phyloP scores from a whole-genome alignment of 1,284 basidiomycete genomes.

The Bjerkandera adusta region DNA sequence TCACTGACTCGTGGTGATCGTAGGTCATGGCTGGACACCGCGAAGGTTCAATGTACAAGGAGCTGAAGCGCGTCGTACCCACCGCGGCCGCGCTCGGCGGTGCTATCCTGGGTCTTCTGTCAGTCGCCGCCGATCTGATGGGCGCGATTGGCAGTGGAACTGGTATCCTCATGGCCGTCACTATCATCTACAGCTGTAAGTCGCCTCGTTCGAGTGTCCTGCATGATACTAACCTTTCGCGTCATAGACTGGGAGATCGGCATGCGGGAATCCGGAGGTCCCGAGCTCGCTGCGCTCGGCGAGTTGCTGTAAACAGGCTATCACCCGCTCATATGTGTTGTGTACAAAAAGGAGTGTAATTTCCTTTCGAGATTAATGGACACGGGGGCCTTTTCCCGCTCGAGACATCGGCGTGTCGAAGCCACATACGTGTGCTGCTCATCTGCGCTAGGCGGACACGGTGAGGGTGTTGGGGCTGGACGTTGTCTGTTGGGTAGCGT shows the following conservation, averaged over 20 bases:
- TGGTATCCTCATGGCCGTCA: conserved; percentile 97
- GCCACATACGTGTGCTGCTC: too few species aligned
- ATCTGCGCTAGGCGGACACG: too few species aligned
- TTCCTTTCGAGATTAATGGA: too few species aligned
- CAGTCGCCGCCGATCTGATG: conserved; percentile 95
- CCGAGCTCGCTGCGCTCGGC: conserved; percentile 72
- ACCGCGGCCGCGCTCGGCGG: conserved; percentile 98
- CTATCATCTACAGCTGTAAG: conserved; percentile 94
- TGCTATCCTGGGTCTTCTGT: conserved; percentile 90
- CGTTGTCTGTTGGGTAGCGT: too few species aligned
- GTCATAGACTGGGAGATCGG: conserved; percentile 73
- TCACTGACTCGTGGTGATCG: neutral
- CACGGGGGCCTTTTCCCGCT: too few species aligned
- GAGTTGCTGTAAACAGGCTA: conserved; percentile 55
- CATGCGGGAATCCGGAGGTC: conserved; percentile 73
- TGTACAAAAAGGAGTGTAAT: too few species aligned
- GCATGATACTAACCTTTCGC: neutral
- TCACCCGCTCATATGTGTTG: too few species aligned
- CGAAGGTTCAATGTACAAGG: conserved; percentile 98
- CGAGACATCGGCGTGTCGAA: too few species aligned
- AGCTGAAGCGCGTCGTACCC: conserved; percentile 96
- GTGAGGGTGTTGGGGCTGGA: too few species aligned
- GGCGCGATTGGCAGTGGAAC: conserved; percentile 97
- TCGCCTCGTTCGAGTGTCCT: conserved; percentile 15
- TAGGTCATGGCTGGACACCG: conserved; percentile 96